Evolutionary conservation across 1,139 yeast genomes (phyloP).

Genomic region (Candida sp.): DNA sequence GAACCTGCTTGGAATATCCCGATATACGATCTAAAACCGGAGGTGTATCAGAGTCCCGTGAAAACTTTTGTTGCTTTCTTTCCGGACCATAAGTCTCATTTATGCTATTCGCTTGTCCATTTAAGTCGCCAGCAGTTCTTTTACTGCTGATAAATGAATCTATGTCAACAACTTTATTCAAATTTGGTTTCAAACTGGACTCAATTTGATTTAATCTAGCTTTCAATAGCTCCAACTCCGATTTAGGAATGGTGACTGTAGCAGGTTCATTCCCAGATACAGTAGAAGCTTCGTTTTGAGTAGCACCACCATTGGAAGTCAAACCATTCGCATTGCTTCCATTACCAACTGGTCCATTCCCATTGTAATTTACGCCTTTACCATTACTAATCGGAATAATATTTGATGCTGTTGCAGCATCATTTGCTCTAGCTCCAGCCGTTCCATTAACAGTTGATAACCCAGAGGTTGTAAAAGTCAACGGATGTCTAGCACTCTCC

Average conservation of each 20-base stretch:
- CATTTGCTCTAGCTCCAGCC: no score
- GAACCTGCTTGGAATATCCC: no score
- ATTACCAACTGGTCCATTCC: not conserved
- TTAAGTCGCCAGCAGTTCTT: not conserved
- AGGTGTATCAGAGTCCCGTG: no score
- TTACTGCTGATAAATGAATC: not conserved
- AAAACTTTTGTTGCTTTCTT: no score
- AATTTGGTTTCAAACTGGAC: not conserved
- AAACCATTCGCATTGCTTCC: not conserved
- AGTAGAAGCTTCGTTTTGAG: not conserved
- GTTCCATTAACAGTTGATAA: no score
- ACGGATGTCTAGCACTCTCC: conserved; percentile 23
- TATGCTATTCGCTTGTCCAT: no score
- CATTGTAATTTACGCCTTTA: not conserved
- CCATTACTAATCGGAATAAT: not conserved
- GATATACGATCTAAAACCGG: no score
- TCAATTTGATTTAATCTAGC: conserved; percentile 1
- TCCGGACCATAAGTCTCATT: no score
- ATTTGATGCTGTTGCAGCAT: no score
- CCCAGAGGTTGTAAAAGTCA: conserved; percentile 6
- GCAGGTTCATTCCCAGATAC: not conserved
- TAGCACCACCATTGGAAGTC: not conserved
- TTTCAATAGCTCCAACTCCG: not conserved
- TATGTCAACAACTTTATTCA: not conserved
- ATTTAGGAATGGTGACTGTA: not conserved